These are phyloP conservation scores for Starmerella khaoyaiensis DNA, from an alignment of 805 yeast species.

Conservation along the genomic window DNA sequence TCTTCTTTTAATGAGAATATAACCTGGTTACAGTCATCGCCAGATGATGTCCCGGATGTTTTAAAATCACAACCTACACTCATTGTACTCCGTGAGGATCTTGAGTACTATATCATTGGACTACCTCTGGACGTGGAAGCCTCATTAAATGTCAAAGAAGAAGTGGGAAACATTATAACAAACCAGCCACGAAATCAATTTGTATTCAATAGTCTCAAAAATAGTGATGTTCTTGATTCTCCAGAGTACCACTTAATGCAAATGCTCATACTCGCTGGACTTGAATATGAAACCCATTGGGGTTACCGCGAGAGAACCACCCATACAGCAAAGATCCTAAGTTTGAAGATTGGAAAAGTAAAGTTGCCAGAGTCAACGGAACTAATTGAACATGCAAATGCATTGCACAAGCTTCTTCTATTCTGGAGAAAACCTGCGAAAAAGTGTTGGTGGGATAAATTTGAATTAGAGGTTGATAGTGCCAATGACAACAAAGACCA, in stretches of 20 bases:
- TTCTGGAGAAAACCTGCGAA: conserved; percentile 98
- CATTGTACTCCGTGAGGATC: conserved; percentile 82
- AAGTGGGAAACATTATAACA: conserved; percentile 57
- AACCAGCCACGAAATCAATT: conserved; percentile 29
- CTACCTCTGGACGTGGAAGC: conserved; percentile 37
- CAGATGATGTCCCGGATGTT: conserved; percentile 35
- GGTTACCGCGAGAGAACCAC: conserved; percentile 84
- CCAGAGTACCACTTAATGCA: conserved; percentile 92
- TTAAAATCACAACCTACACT: conserved; percentile 75
- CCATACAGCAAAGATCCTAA: conserved; percentile 71
- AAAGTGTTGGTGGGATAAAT: conserved; percentile 90
- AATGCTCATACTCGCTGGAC: conserved; percentile 88
- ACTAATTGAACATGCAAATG: conserved; percentile 20
- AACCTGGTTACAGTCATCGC: conserved; percentile 10
- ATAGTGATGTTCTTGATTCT: conserved; percentile 39
- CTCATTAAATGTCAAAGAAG: conserved; percentile 49
- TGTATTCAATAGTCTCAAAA: conserved; percentile 63
- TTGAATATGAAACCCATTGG: conserved; percentile 56
- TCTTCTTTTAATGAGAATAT: no score
- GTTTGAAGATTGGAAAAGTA: conserved; percentile 56
- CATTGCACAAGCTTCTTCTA: conserved; percentile 52
- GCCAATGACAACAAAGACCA: conserved; percentile 8
- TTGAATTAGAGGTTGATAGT: conserved; percentile 28
- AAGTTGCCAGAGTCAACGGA: conserved; percentile 11
- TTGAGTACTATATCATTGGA: conserved; percentile 86